Base-by-base conservation (phyloP, 2,329 filamentous ascomycete species). In the Alternaria postmessia region DNA sequence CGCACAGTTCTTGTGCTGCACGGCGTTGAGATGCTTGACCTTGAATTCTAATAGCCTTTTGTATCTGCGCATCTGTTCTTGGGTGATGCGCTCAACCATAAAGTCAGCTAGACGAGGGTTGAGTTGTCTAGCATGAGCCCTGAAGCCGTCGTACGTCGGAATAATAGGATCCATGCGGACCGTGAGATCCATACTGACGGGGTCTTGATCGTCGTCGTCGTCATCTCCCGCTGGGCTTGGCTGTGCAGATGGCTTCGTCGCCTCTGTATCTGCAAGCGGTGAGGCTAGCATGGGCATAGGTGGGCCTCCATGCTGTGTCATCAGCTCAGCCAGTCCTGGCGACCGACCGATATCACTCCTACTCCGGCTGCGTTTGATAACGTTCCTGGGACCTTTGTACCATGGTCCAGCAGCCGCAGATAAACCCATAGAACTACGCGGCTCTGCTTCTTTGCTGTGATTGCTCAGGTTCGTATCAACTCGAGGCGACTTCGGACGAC, bases 61-160 rank as follows among this genome's bases (percentile, higher is more conserved):
- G 78, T 94, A 96, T 56, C 93, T 87, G 60, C 88, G 83, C 47
- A 90, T 82, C 75, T 97, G 92, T 71, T 96, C 93, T 65, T 92
- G 87, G 0, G 91, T 91, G 67, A 97, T 91, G 46, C 93, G 89
- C 30, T 95, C 91, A 14, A 94, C 86, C 64, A 97, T 83, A 76
- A 88, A 84, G 8, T 84, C 80, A n/a, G 82, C 81, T 58, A 96
- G 82, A 11, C 84, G 81, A n/a, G 92, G 92, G 71, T 96, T 96
- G 43, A 96, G 80, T 60, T 86, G 84, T 46, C 88, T 80, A 18
- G 94, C 86, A 71, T 96, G 91, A 24, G 87, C 84, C 66, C 88
- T 88, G 79, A 97, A 97, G 0, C 93, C 93, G 61, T 89, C 86
- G 24, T 89, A 80, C 18, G 88, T 93, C 1, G 93, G 91, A 9